phyloP scores from a whole-genome alignment of 2,329 filamentous ascomycete genomes.

The Xylariaceae sp. region DNA sequence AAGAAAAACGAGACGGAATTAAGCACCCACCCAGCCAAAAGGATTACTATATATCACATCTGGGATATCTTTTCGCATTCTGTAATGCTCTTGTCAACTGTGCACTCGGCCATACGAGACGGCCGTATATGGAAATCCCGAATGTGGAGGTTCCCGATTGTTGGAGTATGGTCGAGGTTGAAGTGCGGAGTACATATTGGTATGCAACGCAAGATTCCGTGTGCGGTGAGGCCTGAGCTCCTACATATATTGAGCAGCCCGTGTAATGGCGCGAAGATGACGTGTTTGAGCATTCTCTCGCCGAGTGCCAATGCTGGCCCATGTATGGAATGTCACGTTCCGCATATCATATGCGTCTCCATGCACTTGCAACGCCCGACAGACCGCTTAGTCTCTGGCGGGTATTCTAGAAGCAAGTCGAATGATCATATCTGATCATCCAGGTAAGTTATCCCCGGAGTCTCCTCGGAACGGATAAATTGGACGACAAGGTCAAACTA shows the following conservation, averaged over 20 bases:
- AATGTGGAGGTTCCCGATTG: slow-evolving; percentile 2
- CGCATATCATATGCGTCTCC: slow-evolving; percentile 21
- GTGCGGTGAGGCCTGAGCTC: slow-evolving; percentile 13
- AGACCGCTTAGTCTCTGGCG: slow-evolving; percentile 8
- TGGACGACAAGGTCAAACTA: too few relatives aligned
- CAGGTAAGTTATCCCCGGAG: too few relatives aligned
- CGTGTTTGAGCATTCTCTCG: slow-evolving; percentile 11
- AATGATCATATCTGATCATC: background rate
- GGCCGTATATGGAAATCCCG: background rate
- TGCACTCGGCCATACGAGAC: background rate
- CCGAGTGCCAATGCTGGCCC: slow-evolving; percentile 1
- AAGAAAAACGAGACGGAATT: background rate
- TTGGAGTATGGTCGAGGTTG: slow-evolving; percentile 23
- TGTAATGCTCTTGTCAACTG: background rate
- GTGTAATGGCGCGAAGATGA: slow-evolving; percentile 14
- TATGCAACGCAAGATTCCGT: slow-evolving; percentile 3
- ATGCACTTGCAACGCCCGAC: slow-evolving; percentile 8
- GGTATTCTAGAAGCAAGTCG: background rate
- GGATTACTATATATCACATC: background rate
- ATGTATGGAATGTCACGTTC: slow-evolving; percentile 27
- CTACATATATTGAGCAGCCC: background rate
- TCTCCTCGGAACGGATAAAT: too few relatives aligned
- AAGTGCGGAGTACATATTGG: slow-evolving; percentile 21
- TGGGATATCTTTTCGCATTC: background rate
- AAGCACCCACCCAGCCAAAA: too few relatives aligned